These are phyloP conservation scores for Salix dunnii DNA, from an alignment of 345 rosid genomes.

Conservation along the genomic window DNA sequence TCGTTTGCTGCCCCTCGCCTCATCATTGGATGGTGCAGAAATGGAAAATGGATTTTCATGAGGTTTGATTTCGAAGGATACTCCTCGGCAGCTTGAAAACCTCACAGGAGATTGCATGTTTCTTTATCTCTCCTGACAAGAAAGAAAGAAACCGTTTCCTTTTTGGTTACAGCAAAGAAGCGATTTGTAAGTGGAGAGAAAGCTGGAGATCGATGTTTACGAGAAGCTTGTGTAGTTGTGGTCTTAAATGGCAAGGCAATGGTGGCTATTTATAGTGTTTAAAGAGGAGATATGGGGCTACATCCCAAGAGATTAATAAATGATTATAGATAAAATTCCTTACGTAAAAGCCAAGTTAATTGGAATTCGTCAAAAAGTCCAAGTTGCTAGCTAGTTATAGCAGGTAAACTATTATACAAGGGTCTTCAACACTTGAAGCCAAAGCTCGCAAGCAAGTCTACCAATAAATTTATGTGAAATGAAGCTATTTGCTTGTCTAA, in stretches of 20 bases:
- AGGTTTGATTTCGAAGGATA: conserved; percentile 61
- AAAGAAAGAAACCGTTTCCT: background rate
- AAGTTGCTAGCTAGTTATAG: background rate
- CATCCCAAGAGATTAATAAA: background rate
- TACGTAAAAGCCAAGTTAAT: background rate
- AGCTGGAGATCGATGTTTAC: background rate
- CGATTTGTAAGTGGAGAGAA: background rate
- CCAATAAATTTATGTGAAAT: background rate
- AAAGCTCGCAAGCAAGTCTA: background rate
- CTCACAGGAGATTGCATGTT: conserved; percentile 43
- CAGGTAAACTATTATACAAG: too few relatives aligned
- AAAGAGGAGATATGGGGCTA: background rate
- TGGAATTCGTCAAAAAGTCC: background rate
- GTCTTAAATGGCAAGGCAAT: background rate
- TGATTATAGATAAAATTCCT: background rate
- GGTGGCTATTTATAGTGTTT: background rate
- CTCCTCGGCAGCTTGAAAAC: conserved; percentile 71
- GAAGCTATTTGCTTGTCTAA: background rate
- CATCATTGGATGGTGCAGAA: conserved; percentile 8
- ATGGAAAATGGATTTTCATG: conserved; percentile 45
- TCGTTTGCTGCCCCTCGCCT: background rate
- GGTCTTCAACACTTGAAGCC: background rate
- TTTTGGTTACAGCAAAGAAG: background rate
- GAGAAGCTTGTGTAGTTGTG: background rate
- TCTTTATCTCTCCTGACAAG: background rate